Evolutionary conservation across 1,139 yeast species (phyloP).

Genomic region (Hanseniaspora uvarum): DNA sequence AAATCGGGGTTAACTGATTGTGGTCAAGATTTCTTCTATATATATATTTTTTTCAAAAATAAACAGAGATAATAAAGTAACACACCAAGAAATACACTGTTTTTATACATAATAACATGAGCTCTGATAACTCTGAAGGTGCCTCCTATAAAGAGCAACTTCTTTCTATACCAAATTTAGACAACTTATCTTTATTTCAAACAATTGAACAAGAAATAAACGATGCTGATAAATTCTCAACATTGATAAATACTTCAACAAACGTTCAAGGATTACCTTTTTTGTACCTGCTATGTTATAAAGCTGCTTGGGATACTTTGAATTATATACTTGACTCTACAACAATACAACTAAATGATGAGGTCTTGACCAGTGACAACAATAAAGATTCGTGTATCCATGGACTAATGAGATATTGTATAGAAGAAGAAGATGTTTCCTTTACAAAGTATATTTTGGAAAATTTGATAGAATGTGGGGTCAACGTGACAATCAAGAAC

Average conservation of each 20-base stretch:
- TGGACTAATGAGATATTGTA: constrained; percentile 3
- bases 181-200: constrained; percentile 11
- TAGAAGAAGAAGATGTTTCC: constrained; percentile 12
- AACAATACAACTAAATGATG: not conserved
- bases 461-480: constrained; percentile 82
- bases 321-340: constrained; percentile 12
- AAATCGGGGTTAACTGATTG: too few species aligned
- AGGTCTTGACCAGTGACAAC: not conserved
- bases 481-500: constrained; percentile 59
- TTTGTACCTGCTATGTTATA: constrained; percentile 11
- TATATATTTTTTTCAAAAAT: too few species aligned
- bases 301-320: constrained; percentile 16
- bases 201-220: constrained; percentile 7
- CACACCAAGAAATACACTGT: not conserved
- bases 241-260: constrained; percentile 1
- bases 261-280: constrained; percentile 9
- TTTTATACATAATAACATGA: not conserved
- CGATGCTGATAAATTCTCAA: constrained; percentile 2
- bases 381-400: constrained; percentile 11
- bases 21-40: too few species aligned
- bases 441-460: constrained; percentile 64
- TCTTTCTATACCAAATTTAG: constrained; percentile 10
- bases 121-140: constrained; percentile 4
- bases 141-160: constrained; percentile 15
- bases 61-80: too few species aligned